Conservation (phyloP, 441 rosid species). For the Jatropha podagrica region DNA sequence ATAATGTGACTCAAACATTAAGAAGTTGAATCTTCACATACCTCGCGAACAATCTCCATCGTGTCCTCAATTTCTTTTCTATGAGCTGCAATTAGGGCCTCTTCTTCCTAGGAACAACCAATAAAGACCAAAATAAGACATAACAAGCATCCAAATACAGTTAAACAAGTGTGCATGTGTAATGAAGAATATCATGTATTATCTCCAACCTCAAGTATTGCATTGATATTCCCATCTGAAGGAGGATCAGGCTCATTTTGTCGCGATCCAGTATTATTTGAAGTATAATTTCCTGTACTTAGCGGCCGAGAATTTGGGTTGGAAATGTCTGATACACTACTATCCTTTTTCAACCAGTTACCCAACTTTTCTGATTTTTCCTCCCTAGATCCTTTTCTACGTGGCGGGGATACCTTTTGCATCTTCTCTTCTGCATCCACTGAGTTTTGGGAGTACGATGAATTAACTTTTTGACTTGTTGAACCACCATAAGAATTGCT, state of each 20-base stretch:
- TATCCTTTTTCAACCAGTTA: slow-evolving; percentile 55
- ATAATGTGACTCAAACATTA: not conserved
- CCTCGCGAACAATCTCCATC: slow-evolving; percentile 98
- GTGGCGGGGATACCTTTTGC: slow-evolving; percentile 82
- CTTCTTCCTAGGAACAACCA: slow-evolving; percentile 72
- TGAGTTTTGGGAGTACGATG: slow-evolving; percentile 51
- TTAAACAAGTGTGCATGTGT: not conserved
- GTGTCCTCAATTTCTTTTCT: slow-evolving; percentile 99
- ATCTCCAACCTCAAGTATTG: slow-evolving; percentile 75
- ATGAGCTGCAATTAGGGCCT: slow-evolving; percentile 86
- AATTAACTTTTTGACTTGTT: slow-evolving; percentile 46
- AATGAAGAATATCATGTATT: slow-evolving; percentile 1
- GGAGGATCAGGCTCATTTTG: slow-evolving; percentile 54
- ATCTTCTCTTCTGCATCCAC: slow-evolving; percentile 71
- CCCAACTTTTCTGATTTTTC: slow-evolving; percentile 73
- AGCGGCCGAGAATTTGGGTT: slow-evolving; percentile 45
- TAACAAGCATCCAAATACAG: not conserved
- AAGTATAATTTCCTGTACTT: slow-evolving; percentile 31
- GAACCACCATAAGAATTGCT: slow-evolving; percentile 49
- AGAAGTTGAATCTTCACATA: slow-evolving; percentile 31
- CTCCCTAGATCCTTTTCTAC: slow-evolving; percentile 68
- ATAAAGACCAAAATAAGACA: not conserved
- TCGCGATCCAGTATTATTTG: slow-evolving; percentile 44
- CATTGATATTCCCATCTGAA: slow-evolving; percentile 71
- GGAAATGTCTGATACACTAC: slow-evolving; percentile 48